These are phyloP conservation scores for Catunica adiposa DNA, from an alignment of 2,329 filamentous ascomycete species.

Conservation along the genomic window DNA sequence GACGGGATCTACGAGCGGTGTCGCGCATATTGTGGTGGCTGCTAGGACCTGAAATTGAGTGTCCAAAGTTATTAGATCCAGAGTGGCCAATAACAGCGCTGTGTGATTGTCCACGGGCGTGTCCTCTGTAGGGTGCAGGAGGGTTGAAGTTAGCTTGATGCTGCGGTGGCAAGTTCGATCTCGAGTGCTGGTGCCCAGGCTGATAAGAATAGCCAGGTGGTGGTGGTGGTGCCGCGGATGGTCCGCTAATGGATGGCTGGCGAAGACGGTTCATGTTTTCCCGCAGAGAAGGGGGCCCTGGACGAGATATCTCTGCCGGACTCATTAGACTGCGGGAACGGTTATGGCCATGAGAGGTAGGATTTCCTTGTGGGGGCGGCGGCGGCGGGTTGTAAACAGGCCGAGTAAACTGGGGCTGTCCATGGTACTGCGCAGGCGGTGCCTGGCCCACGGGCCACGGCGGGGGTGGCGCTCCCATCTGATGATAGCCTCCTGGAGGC, in stretches of 20 bases:
- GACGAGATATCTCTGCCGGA: conserved; percentile 11
- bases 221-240: neutral
- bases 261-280: conserved; percentile 10
- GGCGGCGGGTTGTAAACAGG: neutral
- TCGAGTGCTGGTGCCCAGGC: neutral
- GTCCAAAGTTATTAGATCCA: neutral
- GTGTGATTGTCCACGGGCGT: conserved; percentile 12
- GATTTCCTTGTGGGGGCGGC: neutral
- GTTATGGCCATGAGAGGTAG: conserved; percentile 7
- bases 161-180: neutral
- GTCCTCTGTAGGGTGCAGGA: conserved; percentile 1
- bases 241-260: conserved; percentile 4
- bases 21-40: neutral
- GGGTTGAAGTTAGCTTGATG: neutral
- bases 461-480: neutral
- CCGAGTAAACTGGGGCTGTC: neutral
- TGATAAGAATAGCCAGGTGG: neutral
- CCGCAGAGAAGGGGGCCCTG: conserved; percentile 7
- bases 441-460: neutral
- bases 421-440: neutral
- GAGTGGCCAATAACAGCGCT: conserved; percentile 5
- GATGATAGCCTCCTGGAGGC: neutral
- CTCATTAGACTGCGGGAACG: conserved; percentile 12
- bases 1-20: neutral
- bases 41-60: conserved; percentile 1